phyloP scores from a whole-genome alignment of 1,139 yeast genomes.

The Suhomyces maxii region DNA sequence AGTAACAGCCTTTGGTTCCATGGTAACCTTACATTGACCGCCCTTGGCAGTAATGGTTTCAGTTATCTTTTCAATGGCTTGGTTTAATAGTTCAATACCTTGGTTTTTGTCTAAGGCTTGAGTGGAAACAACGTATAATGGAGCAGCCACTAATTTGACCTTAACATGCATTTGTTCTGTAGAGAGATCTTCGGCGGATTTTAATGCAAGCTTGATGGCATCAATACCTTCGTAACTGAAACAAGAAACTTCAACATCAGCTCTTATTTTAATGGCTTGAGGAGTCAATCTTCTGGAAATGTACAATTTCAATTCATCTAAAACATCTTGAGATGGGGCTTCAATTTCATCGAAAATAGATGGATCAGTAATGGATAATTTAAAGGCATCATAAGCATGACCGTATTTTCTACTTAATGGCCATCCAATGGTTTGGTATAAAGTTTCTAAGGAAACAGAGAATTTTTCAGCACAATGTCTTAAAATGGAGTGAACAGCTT shows the following conservation, averaged over 20 bases:
- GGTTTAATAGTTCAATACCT: constrained; percentile 76
- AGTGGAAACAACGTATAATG: constrained; percentile 89
- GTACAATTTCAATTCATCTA: constrained; percentile 80
- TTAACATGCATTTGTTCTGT: constrained; percentile 85
- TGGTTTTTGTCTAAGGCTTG: constrained; percentile 89
- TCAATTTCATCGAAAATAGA: constrained; percentile 78
- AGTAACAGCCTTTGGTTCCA: constrained; percentile 99
- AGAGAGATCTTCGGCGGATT: constrained; percentile 81
- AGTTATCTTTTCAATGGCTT: constrained; percentile 76
- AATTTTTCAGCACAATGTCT: constrained; percentile 98
- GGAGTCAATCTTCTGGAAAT: constrained; percentile 95
- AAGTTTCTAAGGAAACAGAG: constrained; percentile 77
- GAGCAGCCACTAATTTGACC: constrained; percentile 96
- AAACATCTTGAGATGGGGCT: constrained; percentile 70
- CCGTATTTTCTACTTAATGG: constrained; percentile 94
- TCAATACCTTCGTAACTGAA: constrained; percentile 97
- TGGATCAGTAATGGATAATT: constrained; percentile 91
- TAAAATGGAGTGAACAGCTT: constrained; percentile 94
- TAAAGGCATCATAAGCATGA: constrained; percentile 97
- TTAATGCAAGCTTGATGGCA: constrained; percentile 87
- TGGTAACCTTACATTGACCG: constrained; percentile 88
- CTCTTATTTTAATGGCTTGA: constrained; percentile 95
- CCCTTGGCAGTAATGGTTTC: constrained; percentile 70
- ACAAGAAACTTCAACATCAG: constrained; percentile 96
- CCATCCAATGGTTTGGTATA: constrained; percentile 94